Evolutionary conservation across 148 eudicot genomes (phyloP).

Genomic region (Rheum nobile): DNA sequence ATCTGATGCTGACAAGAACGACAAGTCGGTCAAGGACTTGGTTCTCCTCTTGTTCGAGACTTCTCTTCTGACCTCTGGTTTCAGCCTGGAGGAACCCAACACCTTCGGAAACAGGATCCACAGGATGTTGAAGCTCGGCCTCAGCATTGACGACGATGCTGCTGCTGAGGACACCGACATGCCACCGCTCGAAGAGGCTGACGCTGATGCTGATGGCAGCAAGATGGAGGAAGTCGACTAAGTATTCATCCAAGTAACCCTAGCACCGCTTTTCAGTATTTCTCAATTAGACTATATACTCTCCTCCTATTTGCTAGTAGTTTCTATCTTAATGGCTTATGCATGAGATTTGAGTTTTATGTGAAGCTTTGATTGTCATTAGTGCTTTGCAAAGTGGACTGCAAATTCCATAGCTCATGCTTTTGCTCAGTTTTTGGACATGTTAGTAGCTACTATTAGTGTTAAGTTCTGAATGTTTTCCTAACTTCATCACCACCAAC

Average conservation of each 20-base stretch:
- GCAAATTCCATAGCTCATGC: too few relatives aligned
- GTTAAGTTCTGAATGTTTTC: too few relatives aligned
- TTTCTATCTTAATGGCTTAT: too few relatives aligned
- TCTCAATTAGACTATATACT: neutral
- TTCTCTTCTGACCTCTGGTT: conserved; percentile 20
- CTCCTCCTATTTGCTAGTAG: too few relatives aligned
- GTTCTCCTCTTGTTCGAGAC: conserved; percentile 22
- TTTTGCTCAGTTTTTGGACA: too few relatives aligned
- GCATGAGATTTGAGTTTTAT: too few relatives aligned
- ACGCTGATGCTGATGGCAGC: conserved; percentile 6
- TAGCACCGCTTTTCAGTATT: neutral
- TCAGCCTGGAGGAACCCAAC: conserved; percentile 23
- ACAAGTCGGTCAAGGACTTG: conserved; percentile 25
- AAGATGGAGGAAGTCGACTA: conserved; percentile 12
- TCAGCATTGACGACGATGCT: conserved; percentile 9
- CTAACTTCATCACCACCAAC: too few relatives aligned
- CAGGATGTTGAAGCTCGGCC: conserved; percentile 9
- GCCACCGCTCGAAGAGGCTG: conserved; percentile 7
- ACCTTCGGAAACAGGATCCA: conserved; percentile 11
- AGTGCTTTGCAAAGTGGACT: too few relatives aligned
- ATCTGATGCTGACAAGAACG: conserved; percentile 17
- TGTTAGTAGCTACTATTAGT: too few relatives aligned
- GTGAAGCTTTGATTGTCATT: too few relatives aligned
- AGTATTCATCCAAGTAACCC: neutral
- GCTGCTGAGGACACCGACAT: conserved; percentile 7